Evolutionary conservation across 331 rosid species (phyloP), one percentile per base, ranked within the genome.

Genomic region (Acacia pycnantha): DNA sequence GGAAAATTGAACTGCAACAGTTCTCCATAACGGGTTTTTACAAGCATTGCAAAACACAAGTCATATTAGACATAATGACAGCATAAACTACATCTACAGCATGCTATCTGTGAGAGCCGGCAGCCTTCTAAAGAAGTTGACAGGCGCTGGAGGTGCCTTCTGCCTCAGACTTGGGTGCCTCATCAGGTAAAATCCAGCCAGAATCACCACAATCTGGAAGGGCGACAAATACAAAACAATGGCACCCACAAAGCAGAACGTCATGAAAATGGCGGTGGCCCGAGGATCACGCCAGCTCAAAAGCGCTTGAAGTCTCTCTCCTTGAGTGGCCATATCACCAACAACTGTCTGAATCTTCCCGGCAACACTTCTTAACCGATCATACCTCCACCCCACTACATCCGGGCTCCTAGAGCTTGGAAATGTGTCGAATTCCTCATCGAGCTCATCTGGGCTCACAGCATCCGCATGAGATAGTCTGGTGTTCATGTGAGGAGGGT

Each of bases 241-340:
- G 3, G 90, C 77, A 64, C 77, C 77, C 27, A 79, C 82, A 26
- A 87, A 59, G 79, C 88, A 87, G 44, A 87, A 71, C 11, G 13
- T 11, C 88, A 87, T 84, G 76, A 87, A 87, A 66, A 84, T 82
- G 9, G 61, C 1, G 2, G 88, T 87, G 37, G 90, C 90, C 0
- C 90, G 84, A 11, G 90, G 90, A 76, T 87, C 90, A 48, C 90
- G 73, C 90, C 90, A 87, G 53, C 54, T 87, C 9, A 87, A 2
- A 40, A 87, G 80, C 0, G 86, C 90, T 1, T 79, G 75, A 7
- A 87, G 24, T 50, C 90, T 84, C 75, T 87, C 90, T 56, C 90
- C 90, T 43, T 87, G 90, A 18, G 86, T 79, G n/a, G 90, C 90
- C 37, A 87, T 76, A 31, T 87, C 86, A 7, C 90, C 90, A 62